Evolutionary conservation across 495 filamentous ascomycete species (phyloP).

Genomic region (Penicillium atrosanguineum): DNA sequence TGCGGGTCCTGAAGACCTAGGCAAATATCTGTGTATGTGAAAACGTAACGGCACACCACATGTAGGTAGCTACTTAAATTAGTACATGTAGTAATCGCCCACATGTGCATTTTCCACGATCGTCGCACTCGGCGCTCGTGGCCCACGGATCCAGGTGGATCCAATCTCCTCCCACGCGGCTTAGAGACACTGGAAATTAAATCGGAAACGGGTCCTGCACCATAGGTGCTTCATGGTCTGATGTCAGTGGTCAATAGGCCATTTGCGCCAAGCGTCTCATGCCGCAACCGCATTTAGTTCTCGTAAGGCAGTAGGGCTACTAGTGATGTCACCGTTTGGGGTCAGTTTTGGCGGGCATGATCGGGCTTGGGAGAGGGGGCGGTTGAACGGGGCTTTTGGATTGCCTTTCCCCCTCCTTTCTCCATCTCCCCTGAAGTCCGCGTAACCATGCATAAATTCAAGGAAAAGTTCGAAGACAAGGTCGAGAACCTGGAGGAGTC

Average conservation of each 20-base stretch:
- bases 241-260: neutral
- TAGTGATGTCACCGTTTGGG: slow-evolving; percentile 21
- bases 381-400: neutral
- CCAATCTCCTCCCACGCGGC: neutral
- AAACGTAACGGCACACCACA: too few species aligned
- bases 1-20: neutral
- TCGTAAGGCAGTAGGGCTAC: slow-evolving; percentile 8
- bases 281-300: neutral
- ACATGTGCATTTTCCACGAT: neutral
- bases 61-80: too few species aligned
- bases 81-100: too few species aligned
- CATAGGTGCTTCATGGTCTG: neutral
- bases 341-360: neutral
- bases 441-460: slow-evolving; percentile 33
- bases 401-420: slow-evolving; percentile 3
- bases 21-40: neutral
- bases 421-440: neutral
- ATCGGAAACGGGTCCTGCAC: neutral
- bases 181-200: neutral
- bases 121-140: slow-evolving; percentile 5
- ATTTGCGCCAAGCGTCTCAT: slow-evolving; percentile 6
- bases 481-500: slow-evolving; percentile 31
- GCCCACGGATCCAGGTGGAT: slow-evolving; percentile 5
- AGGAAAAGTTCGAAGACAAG: slow-evolving; percentile 25
- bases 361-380: neutral